These are phyloP conservation scores for Nemania abortiva DNA, from an alignment of 2,329 filamentous ascomycete species.

Conservation along the genomic window DNA sequence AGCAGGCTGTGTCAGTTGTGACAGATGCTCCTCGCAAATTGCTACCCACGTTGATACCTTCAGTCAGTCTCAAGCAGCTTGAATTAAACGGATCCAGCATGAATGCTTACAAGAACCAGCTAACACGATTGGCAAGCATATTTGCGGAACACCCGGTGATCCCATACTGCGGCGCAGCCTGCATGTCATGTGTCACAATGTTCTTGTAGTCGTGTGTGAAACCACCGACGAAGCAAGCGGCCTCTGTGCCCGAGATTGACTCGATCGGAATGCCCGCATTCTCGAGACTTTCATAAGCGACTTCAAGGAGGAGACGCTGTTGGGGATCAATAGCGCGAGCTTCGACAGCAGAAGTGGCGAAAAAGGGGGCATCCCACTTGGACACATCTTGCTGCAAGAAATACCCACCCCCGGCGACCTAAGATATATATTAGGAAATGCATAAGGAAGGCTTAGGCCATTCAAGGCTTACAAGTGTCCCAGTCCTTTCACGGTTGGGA, in stretches of 20 bases:
- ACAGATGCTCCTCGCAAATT: slow-evolving; percentile 22
- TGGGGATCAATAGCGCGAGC: slow-evolving; percentile 11
- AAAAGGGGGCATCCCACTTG: slow-evolving; percentile 17
- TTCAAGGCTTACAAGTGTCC: slow-evolving; percentile 6
- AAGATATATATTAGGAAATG: not conserved
- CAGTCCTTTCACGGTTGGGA: slow-evolving; percentile 15
- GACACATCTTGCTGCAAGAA: slow-evolving; percentile 17
- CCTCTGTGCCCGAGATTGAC: slow-evolving; percentile 19
- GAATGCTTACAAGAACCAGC: slow-evolving; percentile 22
- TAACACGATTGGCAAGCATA: slow-evolving; percentile 21
- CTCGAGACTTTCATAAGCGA: slow-evolving; percentile 19
- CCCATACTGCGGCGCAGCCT: slow-evolving; percentile 15
- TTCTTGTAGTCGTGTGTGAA: slow-evolving; percentile 25
- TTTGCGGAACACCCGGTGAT: slow-evolving; percentile 11
- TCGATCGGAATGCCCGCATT: slow-evolving; percentile 25
- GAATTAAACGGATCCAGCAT: not conserved
- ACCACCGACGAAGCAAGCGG: slow-evolving; percentile 20
- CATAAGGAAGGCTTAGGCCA: not conserved
- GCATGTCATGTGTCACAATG: slow-evolving; percentile 18
- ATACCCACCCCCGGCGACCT: slow-evolving; percentile 20
- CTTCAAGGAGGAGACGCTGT: slow-evolving; percentile 16
- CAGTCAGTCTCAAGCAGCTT: not conserved
- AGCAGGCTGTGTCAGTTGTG: slow-evolving; percentile 25
- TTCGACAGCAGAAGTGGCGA: not conserved
- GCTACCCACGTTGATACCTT: not conserved